Percentiles rank a stretch among this genome's conserved stretches.
Conservation (phyloP, 306 rosid genomes). For the Trifolium subterraneum region DNA sequence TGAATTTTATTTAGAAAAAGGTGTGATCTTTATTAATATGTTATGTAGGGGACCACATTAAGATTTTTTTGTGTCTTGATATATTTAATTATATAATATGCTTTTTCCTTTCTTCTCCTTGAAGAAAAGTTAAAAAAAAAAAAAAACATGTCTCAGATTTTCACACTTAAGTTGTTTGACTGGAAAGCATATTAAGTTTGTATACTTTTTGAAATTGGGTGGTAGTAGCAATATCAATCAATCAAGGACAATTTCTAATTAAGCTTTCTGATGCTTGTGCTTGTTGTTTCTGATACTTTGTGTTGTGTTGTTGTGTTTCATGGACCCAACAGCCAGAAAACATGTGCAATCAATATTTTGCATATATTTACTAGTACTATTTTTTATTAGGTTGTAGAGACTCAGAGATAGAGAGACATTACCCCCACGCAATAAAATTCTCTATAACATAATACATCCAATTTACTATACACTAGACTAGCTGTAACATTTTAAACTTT, state of each 20-base stretch:
- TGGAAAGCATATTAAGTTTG: slow-evolving; percentile 61
- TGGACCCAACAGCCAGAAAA: slow-evolving; percentile 46
- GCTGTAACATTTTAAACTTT: slow-evolving; percentile 9
- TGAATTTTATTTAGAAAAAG: slow-evolving; percentile 54
- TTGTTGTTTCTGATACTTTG: slow-evolving; percentile 41
- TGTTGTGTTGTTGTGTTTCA: slow-evolving; percentile 11
- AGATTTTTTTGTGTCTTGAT: slow-evolving; percentile 51
- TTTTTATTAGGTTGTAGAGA: background rate
- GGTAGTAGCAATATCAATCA: slow-evolving; percentile 33
- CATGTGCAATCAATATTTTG: slow-evolving; percentile 49
- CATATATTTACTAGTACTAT: slow-evolving; percentile 21
- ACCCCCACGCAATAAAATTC: slow-evolving; percentile 1
- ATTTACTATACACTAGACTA: background rate
- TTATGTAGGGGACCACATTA: slow-evolving; percentile 72
- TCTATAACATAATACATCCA: background rate
- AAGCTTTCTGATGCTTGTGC: slow-evolving; percentile 27
- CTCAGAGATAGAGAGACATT: slow-evolving; percentile 8
- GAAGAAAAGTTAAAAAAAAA: slow-evolving; percentile 60
- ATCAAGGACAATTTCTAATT: slow-evolving; percentile 40
- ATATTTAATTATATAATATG: slow-evolving; percentile 43
- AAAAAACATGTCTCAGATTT: slow-evolving; percentile 75
- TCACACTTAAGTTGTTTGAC: slow-evolving; percentile 66
- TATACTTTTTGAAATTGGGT: slow-evolving; percentile 50
- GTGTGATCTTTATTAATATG: slow-evolving; percentile 41
- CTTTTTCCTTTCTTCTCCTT: slow-evolving; percentile 46